phyloP scores from a whole-genome alignment of 352 stramenopile species.

The Phytopythium oedochilum region DNA sequence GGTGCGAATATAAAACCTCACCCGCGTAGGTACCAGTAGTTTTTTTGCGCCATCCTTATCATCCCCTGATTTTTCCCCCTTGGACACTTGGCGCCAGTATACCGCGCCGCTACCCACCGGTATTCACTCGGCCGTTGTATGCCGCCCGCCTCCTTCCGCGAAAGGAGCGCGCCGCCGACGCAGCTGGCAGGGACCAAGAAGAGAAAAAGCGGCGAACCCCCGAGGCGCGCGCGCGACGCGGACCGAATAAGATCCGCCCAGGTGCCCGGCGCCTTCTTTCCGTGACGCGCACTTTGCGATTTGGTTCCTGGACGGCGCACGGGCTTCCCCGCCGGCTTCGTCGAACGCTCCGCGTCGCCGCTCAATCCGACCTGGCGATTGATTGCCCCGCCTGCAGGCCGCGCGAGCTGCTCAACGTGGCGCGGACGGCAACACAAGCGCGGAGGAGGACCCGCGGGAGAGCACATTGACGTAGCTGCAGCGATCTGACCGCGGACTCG shows the following conservation, averaged over 20 bases:
- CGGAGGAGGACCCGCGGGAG: too few species aligned
- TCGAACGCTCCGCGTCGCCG: conserved; percentile 5
- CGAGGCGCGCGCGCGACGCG: conserved; percentile 18
- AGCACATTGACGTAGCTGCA: too few species aligned
- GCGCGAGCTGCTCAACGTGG: background rate
- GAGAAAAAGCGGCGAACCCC: conserved; percentile 9
- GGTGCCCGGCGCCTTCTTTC: conserved; percentile 8
- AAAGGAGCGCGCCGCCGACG: conserved; percentile 14
- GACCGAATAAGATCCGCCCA: conserved; percentile 28
- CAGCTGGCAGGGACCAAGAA: conserved; percentile 39
- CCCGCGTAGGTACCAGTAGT: too few species aligned
- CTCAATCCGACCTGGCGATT: background rate
- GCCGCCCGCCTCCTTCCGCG: conserved; percentile 15
- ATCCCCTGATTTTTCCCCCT: background rate
- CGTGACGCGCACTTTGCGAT: conserved; percentile 7
- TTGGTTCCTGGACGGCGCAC: conserved; percentile 4
- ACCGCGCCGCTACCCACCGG: background rate
- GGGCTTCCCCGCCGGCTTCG: conserved; percentile 1
- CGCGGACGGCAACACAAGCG: background rate
- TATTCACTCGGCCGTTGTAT: background rate
- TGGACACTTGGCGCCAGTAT: background rate
- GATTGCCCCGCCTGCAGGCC: background rate
- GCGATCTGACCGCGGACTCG: too few species aligned
- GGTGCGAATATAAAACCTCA: background rate
- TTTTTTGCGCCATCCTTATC: background rate